These are phyloP conservation scores for Pyricularia pennisetigena DNA, from an alignment of 2,329 filamentous ascomycete genomes.

Conservation along the genomic window DNA sequence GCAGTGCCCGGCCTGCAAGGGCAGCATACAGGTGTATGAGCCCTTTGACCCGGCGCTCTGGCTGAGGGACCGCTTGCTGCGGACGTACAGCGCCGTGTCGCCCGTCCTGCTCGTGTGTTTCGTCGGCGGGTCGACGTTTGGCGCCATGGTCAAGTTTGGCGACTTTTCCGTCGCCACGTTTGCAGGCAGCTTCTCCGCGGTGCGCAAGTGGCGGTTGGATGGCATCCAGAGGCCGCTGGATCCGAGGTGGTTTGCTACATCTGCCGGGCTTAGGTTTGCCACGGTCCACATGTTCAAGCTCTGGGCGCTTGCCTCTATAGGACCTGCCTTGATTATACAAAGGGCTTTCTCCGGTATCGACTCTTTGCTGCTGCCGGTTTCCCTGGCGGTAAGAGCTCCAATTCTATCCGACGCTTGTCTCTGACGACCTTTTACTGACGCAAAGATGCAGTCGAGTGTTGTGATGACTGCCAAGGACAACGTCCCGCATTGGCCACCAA, in stretches of 20 bases:
- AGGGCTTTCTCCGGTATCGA: conserved; percentile 32
- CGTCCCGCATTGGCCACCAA: conserved; percentile 43
- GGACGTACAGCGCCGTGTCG: conserved; percentile 40
- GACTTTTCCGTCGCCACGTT: conserved; percentile 39
- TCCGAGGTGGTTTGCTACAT: not conserved
- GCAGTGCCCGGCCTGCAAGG: conserved; percentile 83
- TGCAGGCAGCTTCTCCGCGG: conserved; percentile 34
- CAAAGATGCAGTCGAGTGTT: conserved; percentile 32
- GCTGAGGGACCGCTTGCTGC: conserved; percentile 48
- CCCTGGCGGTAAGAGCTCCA: conserved; percentile 26
- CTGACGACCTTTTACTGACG: not conserved
- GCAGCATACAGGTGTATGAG: conserved; percentile 65
- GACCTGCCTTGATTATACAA: conserved; percentile 32
- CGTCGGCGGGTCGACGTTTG: conserved; percentile 30
- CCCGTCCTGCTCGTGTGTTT: conserved; percentile 58
- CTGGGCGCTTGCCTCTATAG: conserved; percentile 31
- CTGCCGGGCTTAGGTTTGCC: not conserved
- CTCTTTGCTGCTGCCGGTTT: conserved; percentile 30
- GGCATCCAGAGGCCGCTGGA: not conserved
- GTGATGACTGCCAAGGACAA: conserved; percentile 33
- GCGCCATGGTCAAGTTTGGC: conserved; percentile 33
- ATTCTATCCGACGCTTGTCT: not conserved
- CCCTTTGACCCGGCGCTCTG: conserved; percentile 66
- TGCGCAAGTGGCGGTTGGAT: conserved; percentile 26
- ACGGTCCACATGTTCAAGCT: conserved; percentile 10